Evolutionary conservation across 768 basidiomycete genomes (phyloP).

Genomic region (Hydnum rufescens): DNA sequence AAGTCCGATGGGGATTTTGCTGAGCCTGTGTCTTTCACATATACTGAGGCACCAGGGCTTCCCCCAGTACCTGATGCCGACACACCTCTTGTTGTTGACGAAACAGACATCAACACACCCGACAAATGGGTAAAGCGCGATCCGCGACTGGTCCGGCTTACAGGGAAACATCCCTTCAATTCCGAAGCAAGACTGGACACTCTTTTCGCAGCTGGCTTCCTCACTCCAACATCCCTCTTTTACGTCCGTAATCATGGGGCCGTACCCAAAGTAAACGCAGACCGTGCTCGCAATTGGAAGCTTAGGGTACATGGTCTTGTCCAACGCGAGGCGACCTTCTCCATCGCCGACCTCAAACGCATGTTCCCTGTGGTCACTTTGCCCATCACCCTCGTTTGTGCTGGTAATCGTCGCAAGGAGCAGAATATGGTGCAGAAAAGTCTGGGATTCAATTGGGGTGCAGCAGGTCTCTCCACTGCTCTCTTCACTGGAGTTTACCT

Average conservation of each 20-base stretch:
- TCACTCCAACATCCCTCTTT: conserved; percentile 33
- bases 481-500: conserved; percentile 42
- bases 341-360: background rate
- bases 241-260: conserved; percentile 47
- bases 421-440: conserved; percentile 40
- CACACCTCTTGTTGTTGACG: background rate
- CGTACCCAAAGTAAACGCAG: conserved; percentile 28
- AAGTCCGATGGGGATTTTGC: too few relatives aligned
- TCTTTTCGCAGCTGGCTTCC: conserved; percentile 29
- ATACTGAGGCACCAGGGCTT: background rate
- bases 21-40: too few relatives aligned
- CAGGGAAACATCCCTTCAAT: conserved; percentile 46
- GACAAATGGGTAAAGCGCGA: conserved; percentile 26
- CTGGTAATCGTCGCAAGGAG: conserved; percentile 45
- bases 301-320: conserved; percentile 22
- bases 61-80: background rate
- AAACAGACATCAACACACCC: conserved; percentile 19
- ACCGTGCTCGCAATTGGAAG: conserved; percentile 24
- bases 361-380: conserved; percentile 34
- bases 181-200: conserved; percentile 28
- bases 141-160: conserved; percentile 28
- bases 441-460: conserved; percentile 37
- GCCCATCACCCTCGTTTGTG: conserved; percentile 42
- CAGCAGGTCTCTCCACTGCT: conserved; percentile 31
- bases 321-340: background rate